Evolutionary conservation across 1,284 basidiomycete species (phyloP), one percentile per base, ranked within the genome.

Genomic region (Ustilago xerochloae): DNA sequence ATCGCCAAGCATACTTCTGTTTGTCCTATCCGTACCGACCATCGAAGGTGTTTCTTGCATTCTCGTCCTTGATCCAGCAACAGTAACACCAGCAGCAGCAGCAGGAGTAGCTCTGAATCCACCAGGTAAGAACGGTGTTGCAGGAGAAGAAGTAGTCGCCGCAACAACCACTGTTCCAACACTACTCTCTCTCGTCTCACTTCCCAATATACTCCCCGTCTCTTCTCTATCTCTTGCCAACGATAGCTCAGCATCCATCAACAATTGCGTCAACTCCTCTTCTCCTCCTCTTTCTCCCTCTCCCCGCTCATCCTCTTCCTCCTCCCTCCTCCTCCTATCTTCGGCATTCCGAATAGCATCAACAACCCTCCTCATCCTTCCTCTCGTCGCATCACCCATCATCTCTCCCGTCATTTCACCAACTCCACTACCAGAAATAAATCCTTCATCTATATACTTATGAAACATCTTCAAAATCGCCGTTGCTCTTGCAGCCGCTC

Each of bases 381-480:
- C 61, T 20, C 46, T 55, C 10, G 63, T 65, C 10, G 46, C 55
- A 33, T 64, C 65, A 10, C 64, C 65, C 38, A 58, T 12, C 43
- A 18, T 28, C 43, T 20, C 38, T 18, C 41, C 8, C 32, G 28
- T 29, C 45, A n/a, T 35, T 20, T 64, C 68, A 29, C 18, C 47
- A 6, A 38, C 43, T 3, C 58, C 60, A n/a, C n/a, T n/a, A n/a
- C n/a, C n/a, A 2, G 58, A 47, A 15, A 80, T 53, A 61, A 66
- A 79, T 16, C 79, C 79, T 24, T 81, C 79, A 22, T 79, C 77
- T 6, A 81, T 71, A 55, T 81, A 81, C 48, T 75, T 65, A 61
- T 81, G 78, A 59, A 79, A 76, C 16, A 81, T 67, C 55, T 78
- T 79, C 32, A 82, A 65, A 36, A 82, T 78, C 22, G 80, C 80